Conservation (phyloP, 2,329 filamentous ascomycete species). For the Alternaria arbusti region DNA sequence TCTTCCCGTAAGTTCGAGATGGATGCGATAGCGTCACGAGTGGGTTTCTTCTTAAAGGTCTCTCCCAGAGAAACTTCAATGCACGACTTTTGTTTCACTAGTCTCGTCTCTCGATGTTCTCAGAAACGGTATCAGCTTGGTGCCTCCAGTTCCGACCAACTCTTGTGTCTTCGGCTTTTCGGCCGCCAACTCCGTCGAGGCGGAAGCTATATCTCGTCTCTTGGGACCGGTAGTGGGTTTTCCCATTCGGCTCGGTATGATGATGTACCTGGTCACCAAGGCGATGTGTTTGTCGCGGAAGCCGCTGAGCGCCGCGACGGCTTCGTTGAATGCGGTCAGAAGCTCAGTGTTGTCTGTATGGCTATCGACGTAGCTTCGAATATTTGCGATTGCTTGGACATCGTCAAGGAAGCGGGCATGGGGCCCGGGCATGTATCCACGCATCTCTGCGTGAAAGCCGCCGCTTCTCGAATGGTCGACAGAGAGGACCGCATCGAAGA, state of each 20-base stretch:
- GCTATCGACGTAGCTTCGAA: slow-evolving; percentile 53
- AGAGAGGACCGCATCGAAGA: slow-evolving; percentile 60
- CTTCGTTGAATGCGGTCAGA: slow-evolving; percentile 54
- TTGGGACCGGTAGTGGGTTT: slow-evolving; percentile 29
- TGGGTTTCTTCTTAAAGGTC: neutral
- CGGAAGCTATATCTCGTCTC: slow-evolving; percentile 54
- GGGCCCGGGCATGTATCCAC: slow-evolving; percentile 61
- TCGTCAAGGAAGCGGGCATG: slow-evolving; percentile 59
- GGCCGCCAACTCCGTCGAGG: slow-evolving; percentile 49
- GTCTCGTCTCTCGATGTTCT: slow-evolving; percentile 61
- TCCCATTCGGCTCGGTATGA: slow-evolving; percentile 49
- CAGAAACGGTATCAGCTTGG: slow-evolving; percentile 60
- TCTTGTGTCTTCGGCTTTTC: slow-evolving; percentile 44
- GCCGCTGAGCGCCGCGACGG: slow-evolving; percentile 52
- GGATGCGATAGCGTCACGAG: neutral
- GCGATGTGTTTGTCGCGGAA: slow-evolving; percentile 61
- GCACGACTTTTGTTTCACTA: slow-evolving; percentile 45
- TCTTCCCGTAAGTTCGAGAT: slow-evolving; percentile 3
- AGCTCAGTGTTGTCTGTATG: slow-evolving; percentile 44
- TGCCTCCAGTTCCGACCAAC: slow-evolving; percentile 59
- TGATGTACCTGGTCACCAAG: slow-evolving; percentile 61
- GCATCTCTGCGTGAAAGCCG: slow-evolving; percentile 55
- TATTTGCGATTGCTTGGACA: slow-evolving; percentile 53
- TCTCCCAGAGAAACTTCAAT: neutral
- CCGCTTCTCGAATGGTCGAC: slow-evolving; percentile 55